phyloP scores from a whole-genome alignment of 2,329 filamentous ascomycete genomes.

The Monilinia polystroma region DNA sequence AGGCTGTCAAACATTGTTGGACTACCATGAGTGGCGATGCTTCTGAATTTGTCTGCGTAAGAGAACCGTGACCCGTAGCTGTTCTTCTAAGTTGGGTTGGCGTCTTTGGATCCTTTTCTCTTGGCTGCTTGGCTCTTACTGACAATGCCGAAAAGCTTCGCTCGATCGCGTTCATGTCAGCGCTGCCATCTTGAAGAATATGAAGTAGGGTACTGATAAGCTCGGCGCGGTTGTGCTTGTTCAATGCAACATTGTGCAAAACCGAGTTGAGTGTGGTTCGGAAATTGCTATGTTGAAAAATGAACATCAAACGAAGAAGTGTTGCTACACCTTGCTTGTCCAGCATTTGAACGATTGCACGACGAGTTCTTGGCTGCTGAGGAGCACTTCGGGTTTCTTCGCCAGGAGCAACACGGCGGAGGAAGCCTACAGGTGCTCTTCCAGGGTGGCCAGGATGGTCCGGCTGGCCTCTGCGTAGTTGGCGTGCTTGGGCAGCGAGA shows the following conservation, averaged over 20 bases:
- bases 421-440: constrained; percentile 34
- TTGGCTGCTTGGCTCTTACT: constrained; percentile 80
- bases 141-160: constrained; percentile 93
- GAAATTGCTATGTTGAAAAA: constrained; percentile 84
- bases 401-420: constrained; percentile 52
- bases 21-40: constrained; percentile 93
- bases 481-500: constrained; percentile 80
- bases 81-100: constrained; percentile 71
- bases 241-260: constrained; percentile 88
- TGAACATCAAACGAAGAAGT: constrained; percentile 97
- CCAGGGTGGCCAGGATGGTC: constrained; percentile 38
- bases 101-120: constrained; percentile 65
- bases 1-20: constrained; percentile 85
- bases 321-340: constrained; percentile 95
- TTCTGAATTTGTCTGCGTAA: constrained; percentile 67
- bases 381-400: constrained; percentile 37
- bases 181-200: constrained; percentile 92
- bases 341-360: constrained; percentile 90
- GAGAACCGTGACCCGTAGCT: constrained; percentile 55
- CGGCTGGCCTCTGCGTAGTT: constrained; percentile 52
- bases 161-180: constrained; percentile 89
- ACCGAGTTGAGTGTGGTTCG: constrained; percentile 82
- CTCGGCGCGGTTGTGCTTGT: constrained; percentile 92
- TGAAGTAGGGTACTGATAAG: constrained; percentile 90
- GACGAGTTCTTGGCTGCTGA: constrained; percentile 63